Evolutionary conservation across 2,329 filamentous ascomycete species (phyloP), one percentile per base, ranked within the genome.

Genomic region (Fusarium vanettenii): DNA sequence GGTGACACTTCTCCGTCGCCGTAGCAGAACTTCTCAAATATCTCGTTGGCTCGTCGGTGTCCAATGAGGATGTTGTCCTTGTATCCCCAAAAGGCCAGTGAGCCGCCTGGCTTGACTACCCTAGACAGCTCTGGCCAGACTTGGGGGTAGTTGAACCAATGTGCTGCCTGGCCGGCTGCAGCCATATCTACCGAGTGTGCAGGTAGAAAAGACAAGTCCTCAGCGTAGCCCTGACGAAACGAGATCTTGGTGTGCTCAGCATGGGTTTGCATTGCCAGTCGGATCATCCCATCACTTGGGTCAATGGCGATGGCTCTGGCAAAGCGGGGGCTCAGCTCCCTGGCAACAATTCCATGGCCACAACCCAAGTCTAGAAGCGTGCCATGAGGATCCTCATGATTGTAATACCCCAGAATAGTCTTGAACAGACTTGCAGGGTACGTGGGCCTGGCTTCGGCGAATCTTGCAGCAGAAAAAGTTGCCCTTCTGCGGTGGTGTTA

Each of bases 41-140:
- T 84, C 52, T 79, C 78, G 27, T 87, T 90, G 18, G 89, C 89
- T 37, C 78, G 76, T 8, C 88, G 86, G 72, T 86, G 86, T 25
- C 88, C 87, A 18, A 90, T 81, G 61, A 93, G 86, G 37, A 90
- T 84, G 77, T 89, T 90, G 80, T 93, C 91, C 76, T 89, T 90
- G 80, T 93, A 93, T 2, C 90, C 90, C 89, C 88, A 92, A 78
- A 91, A 90, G 0, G 90, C 90, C n/a, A 93, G 75, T 1, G 89
- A 89, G 18, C 90, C 91, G 16, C 88, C 88, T 2, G 81, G 79
- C 59, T 87, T 85, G 45, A 92, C 81, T 9, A 90, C 86, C 14
- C 89, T 85, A 11, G 82, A 82, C 67, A 92, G 79, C 76, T 89
- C 87, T 0, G 85, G 85, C 88, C 89, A 93, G 4, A 88, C 85